Conservation (phyloP, 108 stramenopile species). For the Cyclotella cryptica region DNA sequence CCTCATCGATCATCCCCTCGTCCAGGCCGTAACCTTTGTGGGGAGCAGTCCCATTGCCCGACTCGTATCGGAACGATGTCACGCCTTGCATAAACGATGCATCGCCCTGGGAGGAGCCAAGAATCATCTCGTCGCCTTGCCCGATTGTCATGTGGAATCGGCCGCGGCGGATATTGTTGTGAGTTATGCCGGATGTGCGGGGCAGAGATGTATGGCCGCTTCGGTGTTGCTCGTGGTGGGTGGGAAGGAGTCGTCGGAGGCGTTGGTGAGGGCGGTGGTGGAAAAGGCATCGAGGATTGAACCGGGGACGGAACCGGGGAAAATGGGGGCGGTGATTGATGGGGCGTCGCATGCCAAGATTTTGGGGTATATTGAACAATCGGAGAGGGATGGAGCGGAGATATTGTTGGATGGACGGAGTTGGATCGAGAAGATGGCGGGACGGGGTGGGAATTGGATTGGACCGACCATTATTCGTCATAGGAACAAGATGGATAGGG, state of each 20-base stretch:
- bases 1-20: constrained; percentile 73
- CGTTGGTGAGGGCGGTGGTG: constrained; percentile 69
- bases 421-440: constrained; percentile 65
- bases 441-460: constrained; percentile 74
- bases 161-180: constrained; percentile 92
- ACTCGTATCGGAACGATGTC: constrained; percentile 79
- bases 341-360: constrained; percentile 78
- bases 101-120: constrained; percentile 96
- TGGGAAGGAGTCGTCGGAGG: constrained; percentile 49
- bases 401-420: constrained; percentile 92
- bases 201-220: constrained; percentile 95
- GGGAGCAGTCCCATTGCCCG: constrained; percentile 91
- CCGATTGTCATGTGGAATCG: constrained; percentile 87
- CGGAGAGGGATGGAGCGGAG: constrained; percentile 80
- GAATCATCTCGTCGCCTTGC: constrained; percentile 96
- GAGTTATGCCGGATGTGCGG: constrained; percentile 90
- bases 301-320: constrained; percentile 83
- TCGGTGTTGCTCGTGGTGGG: constrained; percentile 92
- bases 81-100: constrained; percentile 84
- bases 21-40: constrained; percentile 93
- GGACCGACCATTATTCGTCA: constrained; percentile 93
- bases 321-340: constrained; percentile 95
- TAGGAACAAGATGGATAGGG: constrained; percentile 65
- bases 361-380: constrained; percentile 79
- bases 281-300: constrained; percentile 75